A percentile compares a stretch with the other conserved stretches of the same genome.
phyloP scores from a whole-genome alignment of 495 filamentous ascomycete species.

The Penicillium cosmopolitanum region DNA sequence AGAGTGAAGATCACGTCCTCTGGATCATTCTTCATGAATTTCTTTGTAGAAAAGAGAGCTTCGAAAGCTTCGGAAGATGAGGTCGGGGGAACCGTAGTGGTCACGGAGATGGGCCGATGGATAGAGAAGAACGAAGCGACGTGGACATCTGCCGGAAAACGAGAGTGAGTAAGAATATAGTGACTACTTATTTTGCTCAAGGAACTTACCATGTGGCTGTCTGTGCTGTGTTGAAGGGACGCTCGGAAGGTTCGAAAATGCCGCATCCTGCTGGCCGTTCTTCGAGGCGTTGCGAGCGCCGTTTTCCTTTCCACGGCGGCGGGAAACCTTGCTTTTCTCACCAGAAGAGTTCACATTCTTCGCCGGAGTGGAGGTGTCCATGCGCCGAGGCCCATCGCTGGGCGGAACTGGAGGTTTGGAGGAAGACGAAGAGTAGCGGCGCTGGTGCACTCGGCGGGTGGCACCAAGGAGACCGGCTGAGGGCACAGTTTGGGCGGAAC shows the following conservation, averaged over 20 bases:
- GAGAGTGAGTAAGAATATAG: neutral
- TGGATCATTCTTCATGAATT: slow-evolving; percentile 52
- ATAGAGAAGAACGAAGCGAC: slow-evolving; percentile 94
- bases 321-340: slow-evolving; percentile 42
- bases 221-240: slow-evolving; percentile 84
- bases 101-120: slow-evolving; percentile 91
- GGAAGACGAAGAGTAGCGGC: slow-evolving; percentile 58
- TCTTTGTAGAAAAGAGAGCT: slow-evolving; percentile 68
- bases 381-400: slow-evolving; percentile 47
- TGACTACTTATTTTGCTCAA: neutral
- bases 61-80: slow-evolving; percentile 75
- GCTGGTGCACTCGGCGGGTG: slow-evolving; percentile 49
- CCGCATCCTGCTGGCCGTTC: slow-evolving; percentile 42
- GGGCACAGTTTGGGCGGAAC: slow-evolving; percentile 35
- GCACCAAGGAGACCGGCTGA: slow-evolving; percentile 35
- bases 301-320: slow-evolving; percentile 44
- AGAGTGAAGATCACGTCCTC: slow-evolving; percentile 80
- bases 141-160: slow-evolving; percentile 65
- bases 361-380: slow-evolving; percentile 47
- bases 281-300: slow-evolving; percentile 40
- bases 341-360: slow-evolving; percentile 44
- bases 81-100: slow-evolving; percentile 72
- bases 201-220: slow-evolving; percentile 66
- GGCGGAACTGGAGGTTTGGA: slow-evolving; percentile 52
- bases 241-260: slow-evolving; percentile 68